Conservation (phyloP, 768 basidiomycete species). For the Auricularia heimuer region DNA sequence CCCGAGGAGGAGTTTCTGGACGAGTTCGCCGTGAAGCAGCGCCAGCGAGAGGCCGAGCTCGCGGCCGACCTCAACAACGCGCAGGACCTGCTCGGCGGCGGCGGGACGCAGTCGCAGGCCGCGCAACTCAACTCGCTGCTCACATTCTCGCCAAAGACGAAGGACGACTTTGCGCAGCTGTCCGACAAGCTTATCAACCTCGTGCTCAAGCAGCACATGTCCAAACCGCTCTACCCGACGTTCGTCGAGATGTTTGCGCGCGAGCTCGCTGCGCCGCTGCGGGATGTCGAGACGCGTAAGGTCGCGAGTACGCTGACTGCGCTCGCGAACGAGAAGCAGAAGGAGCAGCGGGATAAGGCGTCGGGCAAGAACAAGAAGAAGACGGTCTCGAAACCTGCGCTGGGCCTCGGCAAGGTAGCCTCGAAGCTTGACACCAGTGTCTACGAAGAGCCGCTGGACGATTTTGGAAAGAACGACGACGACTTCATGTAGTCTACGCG, state of each 20-base stretch:
- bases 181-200: conserved; percentile 65
- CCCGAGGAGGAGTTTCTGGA: conserved; percentile 51
- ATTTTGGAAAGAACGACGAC: conserved; percentile 62
- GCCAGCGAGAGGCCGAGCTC: conserved; percentile 73
- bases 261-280: conserved; percentile 64
- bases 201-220: conserved; percentile 68
- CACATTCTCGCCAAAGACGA: conserved; percentile 73
- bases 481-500: conserved; percentile 75
- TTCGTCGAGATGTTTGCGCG: conserved; percentile 83
- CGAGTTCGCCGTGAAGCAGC: conserved; percentile 48
- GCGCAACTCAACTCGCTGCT: conserved; percentile 62
- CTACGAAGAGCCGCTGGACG: conserved; percentile 88
- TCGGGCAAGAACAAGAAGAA: conserved; percentile 88
- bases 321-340: conserved; percentile 92
- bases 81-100: conserved; percentile 65
- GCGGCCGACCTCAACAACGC: conserved; percentile 82
- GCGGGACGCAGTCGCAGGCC: conserved; percentile 15
- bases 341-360: conserved; percentile 74
- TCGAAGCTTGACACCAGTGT: conserved; percentile 63
- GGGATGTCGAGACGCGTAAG: conserved; percentile 87
- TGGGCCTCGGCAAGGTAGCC: conserved; percentile 64
- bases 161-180: conserved; percentile 74
- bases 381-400: conserved; percentile 54
- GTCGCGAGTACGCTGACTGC: conserved; percentile 75
- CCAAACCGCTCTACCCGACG: conserved; percentile 69